Conservation (phyloP, 441 rosid genomes). For the Croton setiger region DNA sequence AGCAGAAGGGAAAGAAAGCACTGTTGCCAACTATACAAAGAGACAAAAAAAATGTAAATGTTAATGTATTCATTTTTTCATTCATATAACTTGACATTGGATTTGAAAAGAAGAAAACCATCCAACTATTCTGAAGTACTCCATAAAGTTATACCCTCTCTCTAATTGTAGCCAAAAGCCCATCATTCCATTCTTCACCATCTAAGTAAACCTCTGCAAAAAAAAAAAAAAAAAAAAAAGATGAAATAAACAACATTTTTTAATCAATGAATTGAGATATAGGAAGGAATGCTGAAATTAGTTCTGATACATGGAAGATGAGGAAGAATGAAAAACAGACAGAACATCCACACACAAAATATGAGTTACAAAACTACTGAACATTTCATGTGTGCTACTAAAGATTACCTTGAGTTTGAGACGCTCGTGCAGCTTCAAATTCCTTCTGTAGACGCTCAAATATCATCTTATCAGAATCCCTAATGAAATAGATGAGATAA, state of each 20-base stretch:
- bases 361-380: constrained; percentile 1
- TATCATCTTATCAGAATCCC: constrained; percentile 91
- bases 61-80: constrained; percentile 3
- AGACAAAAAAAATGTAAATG: background rate
- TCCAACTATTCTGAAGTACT: constrained; percentile 11
- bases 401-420: constrained; percentile 69
- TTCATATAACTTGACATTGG: constrained; percentile 13
- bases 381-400: background rate
- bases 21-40: background rate
- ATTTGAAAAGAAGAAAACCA: constrained; percentile 6
- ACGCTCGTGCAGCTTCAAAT: constrained; percentile 80
- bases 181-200: constrained; percentile 96
- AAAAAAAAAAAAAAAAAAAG: constrained; percentile 10
- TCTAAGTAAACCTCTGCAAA: constrained; percentile 64
- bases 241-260: constrained; percentile 1
- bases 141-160: constrained; percentile 62
- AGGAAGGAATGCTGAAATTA: background rate
- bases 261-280: background rate
- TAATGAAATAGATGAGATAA: constrained; percentile 29
- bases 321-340: background rate
- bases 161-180: constrained; percentile 86
- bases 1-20: background rate
- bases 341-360: background rate
- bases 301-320: background rate
- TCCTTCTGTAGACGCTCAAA: constrained; percentile 85